Evolutionary conservation across 2,329 filamentous ascomycete species (phyloP).

Genomic region (Diplodia seriata): DNA sequence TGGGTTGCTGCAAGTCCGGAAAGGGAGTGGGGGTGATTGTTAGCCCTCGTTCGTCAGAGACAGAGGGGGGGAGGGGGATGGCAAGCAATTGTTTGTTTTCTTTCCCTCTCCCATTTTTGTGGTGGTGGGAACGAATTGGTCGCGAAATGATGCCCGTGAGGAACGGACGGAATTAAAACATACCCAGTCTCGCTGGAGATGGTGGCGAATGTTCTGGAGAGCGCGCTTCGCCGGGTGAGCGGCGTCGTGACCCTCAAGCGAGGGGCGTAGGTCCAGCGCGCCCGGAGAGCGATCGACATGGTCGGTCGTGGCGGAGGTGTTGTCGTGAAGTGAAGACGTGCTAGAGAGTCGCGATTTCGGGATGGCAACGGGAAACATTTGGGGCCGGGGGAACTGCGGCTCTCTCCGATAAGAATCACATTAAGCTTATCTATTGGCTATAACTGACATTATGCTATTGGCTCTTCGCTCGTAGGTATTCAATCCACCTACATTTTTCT

Average conservation of each 20-base stretch:
- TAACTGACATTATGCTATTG: neutral
- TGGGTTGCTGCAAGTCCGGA: neutral
- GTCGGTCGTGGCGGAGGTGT: neutral
- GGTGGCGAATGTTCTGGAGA: slow-evolving; percentile 53
- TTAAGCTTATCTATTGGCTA: slow-evolving; percentile 6
- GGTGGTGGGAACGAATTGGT: neutral
- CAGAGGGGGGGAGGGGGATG: no score
- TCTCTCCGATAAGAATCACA: neutral
- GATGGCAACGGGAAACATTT: slow-evolving; percentile 16
- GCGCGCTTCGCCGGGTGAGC: slow-evolving; percentile 32
- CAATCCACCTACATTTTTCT: neutral
- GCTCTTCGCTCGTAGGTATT: neutral
- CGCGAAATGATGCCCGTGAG: neutral
- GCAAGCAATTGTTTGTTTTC: no score
- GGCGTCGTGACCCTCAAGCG: slow-evolving; percentile 52
- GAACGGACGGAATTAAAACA: neutral
- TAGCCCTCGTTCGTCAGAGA: neutral
- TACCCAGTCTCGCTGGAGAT: slow-evolving; percentile 49
- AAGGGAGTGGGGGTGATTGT: neutral
- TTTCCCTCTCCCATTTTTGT: no score
- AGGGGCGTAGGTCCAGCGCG: slow-evolving; percentile 56
- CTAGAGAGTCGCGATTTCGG: neutral
- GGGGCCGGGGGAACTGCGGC: neutral
- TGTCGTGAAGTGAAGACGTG: neutral
- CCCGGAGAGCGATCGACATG: slow-evolving; percentile 36